Evolutionary conservation across 768 basidiomycete genomes (phyloP), one percentile per base, ranked within the genome.

Genomic region (Naganishia randhawae): DNA sequence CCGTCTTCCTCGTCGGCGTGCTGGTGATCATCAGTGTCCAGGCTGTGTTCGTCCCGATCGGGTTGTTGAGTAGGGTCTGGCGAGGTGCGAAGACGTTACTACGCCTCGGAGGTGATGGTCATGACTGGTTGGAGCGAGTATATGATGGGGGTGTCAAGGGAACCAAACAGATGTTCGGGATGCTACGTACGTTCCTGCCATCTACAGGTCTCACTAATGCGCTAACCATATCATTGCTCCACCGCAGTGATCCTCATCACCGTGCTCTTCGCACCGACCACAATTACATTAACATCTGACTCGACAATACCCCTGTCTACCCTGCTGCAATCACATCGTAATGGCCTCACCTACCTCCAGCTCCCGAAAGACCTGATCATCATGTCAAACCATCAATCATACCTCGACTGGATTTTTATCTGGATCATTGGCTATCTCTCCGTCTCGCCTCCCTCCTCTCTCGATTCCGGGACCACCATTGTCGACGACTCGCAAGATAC

Each of bases 301-400:
- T 65, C 51, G 53, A 76, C 69, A 35, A 73, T 68, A 32, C 75
- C 67, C 22, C 74, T 78, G 82, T 83, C 85, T 31, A 75, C 77
- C 22, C 84, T 88, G 16, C 78, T 85, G 42, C 85, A 83, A n/a
- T n/a, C 65, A 84, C 90, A 73, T 73, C 75, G 8, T 5, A 25
- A 17, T n/a, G 57, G 41, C 33, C 57, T 50, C 2, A 54, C 50
- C 10, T 57, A 48, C 25, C 45, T 68, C 63, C 84, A 86, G 66
- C 79, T 96, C 19, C 91, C 92, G 1, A 85, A 85, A 71, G 88
- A 91, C 77, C 85, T 88, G 37, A 88, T 98, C 29, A 80, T 92
- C 70, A 90, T 93, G 73, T 86, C 91, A 16, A 99, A 99, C 77
- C 95, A 99, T 77, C 95, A 82, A 73, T 73, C 76, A 1, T 82